Conservation (phyloP, 2,329 filamentous ascomycete species). For the Pseudogymnoascus pannorum region DNA sequence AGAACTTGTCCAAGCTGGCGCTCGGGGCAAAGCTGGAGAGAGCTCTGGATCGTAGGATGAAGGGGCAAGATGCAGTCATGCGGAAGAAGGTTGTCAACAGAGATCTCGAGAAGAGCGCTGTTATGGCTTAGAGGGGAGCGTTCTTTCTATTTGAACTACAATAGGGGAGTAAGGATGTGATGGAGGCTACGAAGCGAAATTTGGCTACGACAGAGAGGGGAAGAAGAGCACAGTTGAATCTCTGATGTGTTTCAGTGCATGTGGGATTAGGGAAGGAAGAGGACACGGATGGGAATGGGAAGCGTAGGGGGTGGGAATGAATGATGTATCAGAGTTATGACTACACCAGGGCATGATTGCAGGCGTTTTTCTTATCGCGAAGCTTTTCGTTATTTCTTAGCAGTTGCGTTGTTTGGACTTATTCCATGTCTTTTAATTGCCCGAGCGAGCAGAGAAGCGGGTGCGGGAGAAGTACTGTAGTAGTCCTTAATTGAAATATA, state of each 20-base stretch:
- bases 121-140: slow-evolving; percentile 10
- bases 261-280: background rate
- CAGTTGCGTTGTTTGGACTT: slow-evolving; percentile 5
- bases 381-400: slow-evolving; percentile 5
- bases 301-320: background rate
- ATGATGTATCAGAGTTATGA: slow-evolving; percentile 7
- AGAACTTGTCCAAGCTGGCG: slow-evolving; percentile 62
- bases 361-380: slow-evolving; percentile 2
- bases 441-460: background rate
- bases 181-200: background rate
- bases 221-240: background rate
- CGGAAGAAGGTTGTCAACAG: slow-evolving; percentile 12
- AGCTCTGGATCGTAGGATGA: slow-evolving; percentile 62
- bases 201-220: background rate
- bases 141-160: background rate
- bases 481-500: slow-evolving; percentile 4
- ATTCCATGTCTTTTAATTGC: background rate
- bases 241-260: background rate
- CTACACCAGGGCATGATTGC: slow-evolving; percentile 6
- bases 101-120: slow-evolving; percentile 16
- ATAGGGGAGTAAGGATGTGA: background rate
- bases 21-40: slow-evolving; percentile 68
- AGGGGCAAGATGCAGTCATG: slow-evolving; percentile 62
- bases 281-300: background rate
- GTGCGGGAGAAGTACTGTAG: background rate